Base-by-base conservation (phyloP, 2,329 filamentous ascomycete species). In the Thielaviopsis euricoi region DNA sequence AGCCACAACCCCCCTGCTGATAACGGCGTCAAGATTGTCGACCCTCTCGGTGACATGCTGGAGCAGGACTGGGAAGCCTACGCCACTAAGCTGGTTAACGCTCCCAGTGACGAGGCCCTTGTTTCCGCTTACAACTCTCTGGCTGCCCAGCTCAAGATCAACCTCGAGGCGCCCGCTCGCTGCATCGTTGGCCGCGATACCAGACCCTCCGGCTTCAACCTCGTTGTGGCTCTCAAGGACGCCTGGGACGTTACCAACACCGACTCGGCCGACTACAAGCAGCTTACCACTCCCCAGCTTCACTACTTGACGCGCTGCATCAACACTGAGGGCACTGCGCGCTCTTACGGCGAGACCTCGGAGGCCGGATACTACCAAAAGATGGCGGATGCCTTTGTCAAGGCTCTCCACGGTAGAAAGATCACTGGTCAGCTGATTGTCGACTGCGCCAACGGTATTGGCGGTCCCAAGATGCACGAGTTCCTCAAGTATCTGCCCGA, bases 1-100 rank as follows among this genome's bases (percentile, higher is more conserved):
- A 94, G 87, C 67, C 89, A 95, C 76, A 95, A 95, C 72, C 87
- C 87, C 19, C 85, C 89, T 37, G 78, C 82, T 65, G 89, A 95
- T 72, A 95, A 95, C 70, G 89, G 89, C 55, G 86, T 95, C 70
- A 95, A 95, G 78, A 82, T 98, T 64, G 89, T 98, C 62, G 93
- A 98, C 71, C 93, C 93, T 13, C 86, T 95, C 84, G 91, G 93
- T 63, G 93, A 97, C 71, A 97, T 97, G 93, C 79, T 95, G 54
- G 89, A 94, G 80, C 85, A 90, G 70, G 87, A 91, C 61, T 98
- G 93, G 93, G 93, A 98, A 73, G 76, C 77, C 43, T 85, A 90
- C 70, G 89, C 90, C 57, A 97, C 93, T 40, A 80, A 80, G 65
- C 83, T 98, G 62, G 90, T 95, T 67, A 98, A 98, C 71, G 84